Evolutionary conservation across 2,329 filamentous ascomycete species (phyloP).

Genomic region (Eutypella sp.): DNA sequence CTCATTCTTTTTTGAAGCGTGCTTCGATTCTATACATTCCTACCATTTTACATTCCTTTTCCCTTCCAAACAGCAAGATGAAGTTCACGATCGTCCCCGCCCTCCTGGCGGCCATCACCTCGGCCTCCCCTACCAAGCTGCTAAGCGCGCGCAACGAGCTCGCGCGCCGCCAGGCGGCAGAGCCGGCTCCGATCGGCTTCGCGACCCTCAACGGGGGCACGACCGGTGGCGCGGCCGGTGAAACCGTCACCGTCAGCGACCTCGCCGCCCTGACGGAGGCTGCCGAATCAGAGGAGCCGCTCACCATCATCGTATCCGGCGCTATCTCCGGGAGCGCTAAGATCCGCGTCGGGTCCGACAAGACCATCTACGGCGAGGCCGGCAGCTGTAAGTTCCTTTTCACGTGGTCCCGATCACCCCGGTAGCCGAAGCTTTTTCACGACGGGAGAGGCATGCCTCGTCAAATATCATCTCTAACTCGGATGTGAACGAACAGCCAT

Average conservation of each 20-base stretch:
- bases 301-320: constrained; percentile 45
- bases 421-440: too few relatives aligned
- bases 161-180: background rate
- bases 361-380: background rate
- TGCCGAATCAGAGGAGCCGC: constrained; percentile 34
- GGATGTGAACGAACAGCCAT: constrained; percentile 36
- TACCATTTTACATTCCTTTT: background rate
- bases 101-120: background rate
- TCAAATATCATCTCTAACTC: too few relatives aligned
- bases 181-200: background rate
- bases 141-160: background rate
- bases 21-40: too few relatives aligned
- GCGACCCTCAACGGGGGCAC: constrained; percentile 24
- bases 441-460: too few relatives aligned
- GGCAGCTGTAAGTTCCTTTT: background rate
- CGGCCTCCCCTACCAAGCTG: background rate
- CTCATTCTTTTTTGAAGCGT: background rate
- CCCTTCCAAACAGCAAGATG: background rate
- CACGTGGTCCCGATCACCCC: background rate
- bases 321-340: constrained; percentile 29
- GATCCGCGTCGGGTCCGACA: constrained; percentile 1
- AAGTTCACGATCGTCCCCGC: background rate
- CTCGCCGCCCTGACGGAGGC: constrained; percentile 36
- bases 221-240: constrained; percentile 41
- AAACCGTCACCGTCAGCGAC: constrained; percentile 39